phyloP scores from a whole-genome alignment of 1,284 basidiomycete genomes.

The Marasmius sp. region DNA sequence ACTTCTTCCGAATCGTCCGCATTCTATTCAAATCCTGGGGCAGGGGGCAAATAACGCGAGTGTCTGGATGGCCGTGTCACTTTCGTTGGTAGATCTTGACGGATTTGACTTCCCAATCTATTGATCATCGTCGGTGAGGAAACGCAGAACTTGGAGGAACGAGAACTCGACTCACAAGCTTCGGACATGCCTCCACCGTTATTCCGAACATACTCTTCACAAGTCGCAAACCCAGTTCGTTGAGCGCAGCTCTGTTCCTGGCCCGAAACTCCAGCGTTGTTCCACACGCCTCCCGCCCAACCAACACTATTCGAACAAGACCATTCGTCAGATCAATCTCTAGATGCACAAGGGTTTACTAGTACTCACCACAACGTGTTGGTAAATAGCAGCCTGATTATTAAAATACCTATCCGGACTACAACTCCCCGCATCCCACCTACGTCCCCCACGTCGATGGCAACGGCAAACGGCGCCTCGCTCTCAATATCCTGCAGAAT shows the following conservation, averaged over 20 bases:
- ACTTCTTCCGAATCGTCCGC: background rate
- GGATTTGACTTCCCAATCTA: constrained; percentile 77
- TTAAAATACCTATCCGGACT: constrained; percentile 76
- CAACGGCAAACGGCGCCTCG: constrained; percentile 67
- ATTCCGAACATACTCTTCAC: constrained; percentile 71
- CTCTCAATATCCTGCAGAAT: constrained; percentile 76
- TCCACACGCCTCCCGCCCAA: constrained; percentile 86
- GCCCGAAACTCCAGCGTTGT: constrained; percentile 65
- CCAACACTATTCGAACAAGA: constrained; percentile 70
- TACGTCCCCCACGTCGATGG: constrained; percentile 72
- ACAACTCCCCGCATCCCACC: constrained; percentile 71
- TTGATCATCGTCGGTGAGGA: constrained; percentile 7
- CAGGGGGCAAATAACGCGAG: too few species aligned
- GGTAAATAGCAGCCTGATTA: constrained; percentile 76
- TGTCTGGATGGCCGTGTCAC: background rate
- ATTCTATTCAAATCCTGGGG: background rate
- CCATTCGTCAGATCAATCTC: constrained; percentile 1
- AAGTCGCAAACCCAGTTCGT: constrained; percentile 77
- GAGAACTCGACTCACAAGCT: constrained; percentile 66
- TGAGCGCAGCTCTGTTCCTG: constrained; percentile 82
- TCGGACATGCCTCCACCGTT: constrained; percentile 71
- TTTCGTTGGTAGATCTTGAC: constrained; percentile 58
- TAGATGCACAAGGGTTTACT: constrained; percentile 22
- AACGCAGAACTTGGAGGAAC: constrained; percentile 6
- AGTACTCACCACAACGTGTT: constrained; percentile 83